A percentile compares a stretch with the other conserved stretches of the same genome.
These are phyloP conservation scores for Mortierella polycephala DNA, from an alignment of 371 early-diverging fungal species.

Conservation along the genomic window DNA sequence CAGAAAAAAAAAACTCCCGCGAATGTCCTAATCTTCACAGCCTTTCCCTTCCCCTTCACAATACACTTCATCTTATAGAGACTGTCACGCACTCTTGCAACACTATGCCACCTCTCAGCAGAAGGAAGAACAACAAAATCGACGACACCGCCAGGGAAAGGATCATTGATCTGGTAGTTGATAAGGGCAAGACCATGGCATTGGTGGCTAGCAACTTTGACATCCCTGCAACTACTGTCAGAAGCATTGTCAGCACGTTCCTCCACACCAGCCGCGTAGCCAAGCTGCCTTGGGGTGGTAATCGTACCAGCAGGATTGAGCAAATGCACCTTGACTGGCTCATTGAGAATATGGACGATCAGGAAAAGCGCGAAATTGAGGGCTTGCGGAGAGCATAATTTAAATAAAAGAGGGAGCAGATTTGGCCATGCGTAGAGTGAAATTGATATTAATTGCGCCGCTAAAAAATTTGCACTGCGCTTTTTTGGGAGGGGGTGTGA, in stretches of 20 bases:
- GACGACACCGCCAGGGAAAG: slow-evolving; percentile 4
- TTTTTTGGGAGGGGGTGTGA: no score
- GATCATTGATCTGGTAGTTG: background rate
- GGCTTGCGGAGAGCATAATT: no score
- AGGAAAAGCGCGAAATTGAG: no score
- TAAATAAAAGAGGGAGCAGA: no score
- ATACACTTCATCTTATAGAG: background rate
- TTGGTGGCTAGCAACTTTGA: slow-evolving; percentile 2
- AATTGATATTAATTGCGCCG: no score
- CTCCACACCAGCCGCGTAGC: slow-evolving; percentile 6
- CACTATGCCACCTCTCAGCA: no score
- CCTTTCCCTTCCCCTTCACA: background rate
- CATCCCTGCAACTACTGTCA: slow-evolving; percentile 1
- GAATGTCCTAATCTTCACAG: no score
- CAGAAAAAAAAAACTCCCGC: background rate
- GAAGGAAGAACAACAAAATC: slow-evolving; percentile 4
- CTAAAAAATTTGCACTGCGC: no score
- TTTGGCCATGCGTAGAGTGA: no score
- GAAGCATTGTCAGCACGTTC: slow-evolving; percentile 8
- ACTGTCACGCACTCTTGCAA: no score
- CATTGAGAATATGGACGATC: slow-evolving; percentile 6
- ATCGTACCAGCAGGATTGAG: slow-evolving; percentile 1
- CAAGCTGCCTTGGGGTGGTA: slow-evolving; percentile 7
- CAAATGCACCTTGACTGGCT: slow-evolving; percentile 10
- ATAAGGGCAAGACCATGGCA: background rate